Evolutionary conservation across 768 basidiomycete species (phyloP), one percentile per base, ranked within the genome.

Genomic region (Tulasnella sp.): DNA sequence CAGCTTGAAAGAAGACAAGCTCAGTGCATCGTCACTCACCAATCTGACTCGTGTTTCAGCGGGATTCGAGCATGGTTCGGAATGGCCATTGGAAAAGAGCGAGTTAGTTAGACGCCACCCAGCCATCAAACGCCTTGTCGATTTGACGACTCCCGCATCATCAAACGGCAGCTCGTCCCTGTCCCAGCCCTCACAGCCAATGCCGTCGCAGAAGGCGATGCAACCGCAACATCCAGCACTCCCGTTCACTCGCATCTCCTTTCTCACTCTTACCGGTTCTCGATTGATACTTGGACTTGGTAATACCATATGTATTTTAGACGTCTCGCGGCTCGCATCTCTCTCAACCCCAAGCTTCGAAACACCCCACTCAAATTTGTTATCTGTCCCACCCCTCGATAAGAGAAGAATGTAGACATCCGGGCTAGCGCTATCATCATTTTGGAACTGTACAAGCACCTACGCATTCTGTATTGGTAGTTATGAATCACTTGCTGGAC

Each of bases 191-290:
- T 5, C 25, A 2, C 17, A 38, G 30, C 21, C 38, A 10, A 24
- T 11, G 24, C 25, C 54, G 15, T 43, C 42, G 19, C 3, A 19
- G 19, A 55, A 25, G 10, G 9, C 38, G 34, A 5, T 15, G 3
- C 38, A 38, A 10, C 19, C 10, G 25, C 30, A 59, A 12, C n/a
- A 49, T 19, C 57, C 57, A 2, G 29, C 49, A 27, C 48, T 59
- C 21, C 49, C 57, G 10, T 59, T 59, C 46, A 59, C 57, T 43
- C 57, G 46, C 34, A 34, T 59, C 12, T 59, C 49, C 8, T 24
- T 46, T n/a, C 25, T 59, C 22, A 12, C 10, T 4, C 24, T 34
- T 2, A 49, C 15, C 29, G 44, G 44, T 10, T 24, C 9, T 22
- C 27, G 30, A 22, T 41, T 49, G 17, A 21, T 30, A 11, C 12